Percentiles rank a stretch among this genome's conserved stretches.
Evolutionary conservation across 345 rosid genomes (phyloP).

Genomic region (Bruguiera sexangula): DNA sequence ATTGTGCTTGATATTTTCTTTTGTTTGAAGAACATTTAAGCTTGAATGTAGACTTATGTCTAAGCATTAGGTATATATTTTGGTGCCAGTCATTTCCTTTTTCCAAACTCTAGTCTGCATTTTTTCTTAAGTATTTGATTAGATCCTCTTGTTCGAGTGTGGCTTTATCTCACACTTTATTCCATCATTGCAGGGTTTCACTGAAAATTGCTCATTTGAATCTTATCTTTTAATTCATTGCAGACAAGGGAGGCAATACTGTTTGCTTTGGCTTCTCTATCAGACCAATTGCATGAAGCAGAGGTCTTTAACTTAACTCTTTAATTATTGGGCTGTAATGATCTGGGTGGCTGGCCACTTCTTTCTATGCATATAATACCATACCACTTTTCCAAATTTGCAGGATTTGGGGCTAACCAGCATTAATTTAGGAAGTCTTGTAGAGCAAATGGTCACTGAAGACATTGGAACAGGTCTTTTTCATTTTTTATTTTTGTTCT

Average conservation of each 20-base stretch:
- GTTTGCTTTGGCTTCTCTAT: conserved; percentile 70
- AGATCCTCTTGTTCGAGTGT: neutral
- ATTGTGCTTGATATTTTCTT: no score
- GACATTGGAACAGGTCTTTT: conserved; percentile 56
- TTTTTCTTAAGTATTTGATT: neutral
- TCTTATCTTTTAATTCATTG: conserved; percentile 11
- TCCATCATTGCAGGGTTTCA: no score
- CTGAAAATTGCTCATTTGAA: neutral
- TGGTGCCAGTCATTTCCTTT: no score
- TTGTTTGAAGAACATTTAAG: no score
- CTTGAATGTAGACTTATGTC: no score
- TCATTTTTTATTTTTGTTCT: conserved; percentile 5
- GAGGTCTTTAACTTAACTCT: conserved; percentile 50
- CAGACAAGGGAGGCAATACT: conserved; percentile 86
- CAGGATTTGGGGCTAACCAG: conserved; percentile 53
- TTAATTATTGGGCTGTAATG: neutral
- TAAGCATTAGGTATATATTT: no score
- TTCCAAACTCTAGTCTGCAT: neutral
- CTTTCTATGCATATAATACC: neutral
- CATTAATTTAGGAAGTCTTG: conserved; percentile 49
- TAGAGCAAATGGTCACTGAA: conserved; percentile 68
- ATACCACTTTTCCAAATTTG: conserved; percentile 19
- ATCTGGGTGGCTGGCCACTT: neutral
- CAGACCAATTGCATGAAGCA: conserved; percentile 75
- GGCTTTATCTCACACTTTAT: neutral